Evolutionary conservation across 2,329 filamentous ascomycete genomes (phyloP), one percentile per base, ranked within the genome.

Genomic region (Exophiala viscosa): DNA sequence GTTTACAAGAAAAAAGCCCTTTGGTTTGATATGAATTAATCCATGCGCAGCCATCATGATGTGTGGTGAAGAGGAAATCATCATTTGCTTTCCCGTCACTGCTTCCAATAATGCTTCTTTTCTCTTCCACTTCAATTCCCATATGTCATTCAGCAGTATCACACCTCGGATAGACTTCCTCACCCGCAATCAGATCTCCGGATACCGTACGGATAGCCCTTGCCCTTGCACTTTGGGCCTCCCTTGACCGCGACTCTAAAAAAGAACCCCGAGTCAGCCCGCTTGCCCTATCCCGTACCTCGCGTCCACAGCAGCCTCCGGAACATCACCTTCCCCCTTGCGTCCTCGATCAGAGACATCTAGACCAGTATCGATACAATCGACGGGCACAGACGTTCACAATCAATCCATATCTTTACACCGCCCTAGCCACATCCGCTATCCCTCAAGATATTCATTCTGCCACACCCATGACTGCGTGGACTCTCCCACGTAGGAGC

Each of bases 401-500:
- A 32, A 38, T 36, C 54, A 49, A 28, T 33, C 39, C 51, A 50
- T n/a, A 14, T 15, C 38, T 28, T 18, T 32, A 45, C 39, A 50
- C 35, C 34, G 35, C 28, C 40, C 41, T 15, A 14, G 33, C 47
- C 34, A 32, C 32, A 23, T 48, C 36, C n/a, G 15, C 33, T 35
- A 35, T 14, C 40, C 33, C 41, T 44, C 40, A 38, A 34, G 49
- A 52, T 34, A 9, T 7, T 28, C 17, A 34, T 43, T 34, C 43
- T 43, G 20, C 45, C 34, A 17, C 47, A 50, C 49, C 52, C 43
- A 59, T 59, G 56, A 39, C 31, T 52, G 56, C 44, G 52, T 50
- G 50, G 45, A 39, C 20, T 35, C 48, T 31, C 34, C 42, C 33
- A 38, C 47, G 42, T 31, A 46, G 50, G 50, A 59, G 38, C 15